Base-by-base conservation (phyloP, 1,284 basidiomycete species). In the Athelia sp. region DNA sequence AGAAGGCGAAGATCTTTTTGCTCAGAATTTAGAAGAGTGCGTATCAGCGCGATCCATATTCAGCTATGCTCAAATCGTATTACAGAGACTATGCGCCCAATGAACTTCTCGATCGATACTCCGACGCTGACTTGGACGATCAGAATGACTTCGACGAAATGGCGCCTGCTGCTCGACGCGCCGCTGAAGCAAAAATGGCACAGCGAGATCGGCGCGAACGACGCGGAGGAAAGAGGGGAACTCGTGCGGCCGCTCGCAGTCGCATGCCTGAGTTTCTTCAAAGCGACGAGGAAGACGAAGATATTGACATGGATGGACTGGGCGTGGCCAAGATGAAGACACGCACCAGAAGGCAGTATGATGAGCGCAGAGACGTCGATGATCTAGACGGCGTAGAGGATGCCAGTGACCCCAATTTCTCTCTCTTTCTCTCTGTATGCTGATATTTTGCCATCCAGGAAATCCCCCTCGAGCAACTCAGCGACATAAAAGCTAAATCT, bases 401-500 rank as follows among this genome's bases (percentile, higher is more conserved):
- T 59, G 89, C 90, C 56, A 54, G 83, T 29, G 13, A n/a, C 6
- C 36, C 15, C 68, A 32, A n/a, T n/a, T n/a, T n/a, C n/a, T 18
- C 15, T 40, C 17, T 31, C 52, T 23, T 35, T 24, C 32, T 50
- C 53, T 47, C 4, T 46, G 19, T 22, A 38, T 53, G 24, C 45
- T 57, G 49, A 51, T 47, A 40, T 50, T 35, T 19, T 49, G 14
- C 26, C 50, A n/a, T n/a, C n/a, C 61, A 98, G 83, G 95, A 98
- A 66, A 76, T 99, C 50, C 93, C 95, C 0, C 70, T 98, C 43
- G 96, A 99, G 64, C 94, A 99, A 71, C 75, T 99, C 13, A 92
- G 91, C 55, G 96, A 99, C 62, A 92, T 99, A 75, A 98, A 98
- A 66, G 92, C 95, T 26, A 92, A 95, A 61, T 94, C 93, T 17